Base-by-base conservation (phyloP, 345 rosid species). In the Moringa oleifera region DNA sequence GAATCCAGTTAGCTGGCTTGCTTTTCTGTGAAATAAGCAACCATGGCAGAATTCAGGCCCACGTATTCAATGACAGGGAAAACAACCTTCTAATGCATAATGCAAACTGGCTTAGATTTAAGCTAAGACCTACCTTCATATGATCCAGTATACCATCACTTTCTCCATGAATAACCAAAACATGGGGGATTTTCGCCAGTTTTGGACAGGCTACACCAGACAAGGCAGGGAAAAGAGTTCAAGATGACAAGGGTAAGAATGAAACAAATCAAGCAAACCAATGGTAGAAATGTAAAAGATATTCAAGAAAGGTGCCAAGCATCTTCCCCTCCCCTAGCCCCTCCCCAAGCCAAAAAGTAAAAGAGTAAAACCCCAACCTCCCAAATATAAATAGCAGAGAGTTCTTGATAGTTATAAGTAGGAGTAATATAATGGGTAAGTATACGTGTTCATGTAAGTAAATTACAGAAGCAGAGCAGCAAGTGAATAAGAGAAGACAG, bases 111-210 rank as follows among this genome's bases (percentile, higher is more conserved):
- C n/a, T 46, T 18, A 58, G 56, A 36, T 25, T 22, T n/a, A 0
- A 24, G 51, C 51, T 20, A n/a, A 18, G 60, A 59, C 72, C 51
- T 54, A 90, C 99, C 99, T 90, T 88, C 81, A 94, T 85, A 57
- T 69, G 79, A 55, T 86, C 95, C 66, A 85, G 59, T 56, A 81
- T 73, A 66, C 78, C 85, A 64, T 94, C 96, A 70, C 92, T 79
- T 79, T 94, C 97, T 73, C 97, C 96, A 51, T 90, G 99, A 73
- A 90, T 68, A 55, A 90, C 95, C 83, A 90, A 72, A 51, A 88
- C 97, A 54, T 83, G 80, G 22, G 90, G 95, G 66, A 88, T 69
- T 73, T 81, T 85, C 7, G 67, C 75, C 59, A 94, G 87, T 37
- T 72, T 59, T 8, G 97, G 97, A 51, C 97, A 94, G 65, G 88